Evolutionary conservation across 2,329 filamentous ascomycete species (phyloP).

Genomic region (Pyricularia pennisetigena): DNA sequence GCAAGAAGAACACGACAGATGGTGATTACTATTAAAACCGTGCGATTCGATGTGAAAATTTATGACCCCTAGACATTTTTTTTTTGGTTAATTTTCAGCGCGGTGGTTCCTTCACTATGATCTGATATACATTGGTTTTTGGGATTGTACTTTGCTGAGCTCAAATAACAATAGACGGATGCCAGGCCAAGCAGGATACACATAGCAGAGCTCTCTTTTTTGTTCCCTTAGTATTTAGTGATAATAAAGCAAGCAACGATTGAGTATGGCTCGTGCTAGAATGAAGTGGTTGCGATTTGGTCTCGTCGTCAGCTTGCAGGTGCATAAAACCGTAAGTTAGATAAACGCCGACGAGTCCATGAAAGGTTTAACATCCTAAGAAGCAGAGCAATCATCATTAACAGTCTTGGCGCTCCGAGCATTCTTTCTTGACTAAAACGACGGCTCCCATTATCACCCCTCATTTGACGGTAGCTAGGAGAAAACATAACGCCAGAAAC

Average conservation of each 20-base stretch:
- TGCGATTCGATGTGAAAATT: background rate
- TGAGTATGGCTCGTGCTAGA: background rate
- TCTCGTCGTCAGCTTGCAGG: no score
- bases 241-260: background rate
- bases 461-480: no score
- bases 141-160: background rate
- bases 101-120: background rate
- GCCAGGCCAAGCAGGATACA: background rate
- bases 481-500: no score
- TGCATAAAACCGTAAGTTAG: no score
- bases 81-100: background rate
- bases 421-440: no score
- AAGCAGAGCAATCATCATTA: no score
- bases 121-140: background rate
- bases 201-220: background rate
- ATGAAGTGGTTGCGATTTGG: no score
- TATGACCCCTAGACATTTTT: background rate
- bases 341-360: no score
- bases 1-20: conserved; percentile 24
- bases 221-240: background rate
- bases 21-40: background rate
- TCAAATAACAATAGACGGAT: background rate
- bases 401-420: no score
- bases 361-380: no score
- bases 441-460: no score